phyloP scores from a whole-genome alignment of 2,329 filamentous ascomycete species.

The Colletotrichum incanum region DNA sequence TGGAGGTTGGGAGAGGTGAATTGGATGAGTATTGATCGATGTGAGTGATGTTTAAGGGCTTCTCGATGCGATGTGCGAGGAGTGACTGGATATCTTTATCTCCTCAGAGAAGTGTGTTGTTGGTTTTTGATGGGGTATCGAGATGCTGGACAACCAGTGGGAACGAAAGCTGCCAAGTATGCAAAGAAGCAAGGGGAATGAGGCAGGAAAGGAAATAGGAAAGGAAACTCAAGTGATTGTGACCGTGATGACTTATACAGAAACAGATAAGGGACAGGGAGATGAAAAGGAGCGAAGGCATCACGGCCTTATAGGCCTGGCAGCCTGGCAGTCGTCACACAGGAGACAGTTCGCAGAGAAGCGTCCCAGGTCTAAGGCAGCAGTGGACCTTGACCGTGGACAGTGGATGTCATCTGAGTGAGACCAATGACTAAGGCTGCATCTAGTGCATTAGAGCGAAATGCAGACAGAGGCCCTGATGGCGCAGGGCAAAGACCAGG shows the following conservation, averaged over 20 bases:
- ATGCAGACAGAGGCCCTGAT: conserved; percentile 43
- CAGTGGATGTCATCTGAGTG: conserved; percentile 42
- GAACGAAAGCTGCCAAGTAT: conserved; percentile 36
- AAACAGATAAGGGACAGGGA: conserved; percentile 35
- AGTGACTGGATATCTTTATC: conserved; percentile 35
- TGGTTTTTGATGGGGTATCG: conserved; percentile 37
- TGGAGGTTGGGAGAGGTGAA: conserved; percentile 45
- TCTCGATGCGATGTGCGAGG: conserved; percentile 13
- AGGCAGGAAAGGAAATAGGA: conserved; percentile 48
- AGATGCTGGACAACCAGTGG: conserved; percentile 19
- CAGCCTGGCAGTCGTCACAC: conserved; percentile 54
- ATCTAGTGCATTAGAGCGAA: conserved; percentile 45
- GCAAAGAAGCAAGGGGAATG: conserved; percentile 41
- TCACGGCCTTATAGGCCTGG: conserved; percentile 70
- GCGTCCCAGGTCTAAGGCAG: conserved; percentile 47
- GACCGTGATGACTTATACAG: conserved; percentile 43
- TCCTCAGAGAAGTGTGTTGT: conserved; percentile 28
- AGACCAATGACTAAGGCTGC: conserved; percentile 46
- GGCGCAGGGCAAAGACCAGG: conserved; percentile 45
- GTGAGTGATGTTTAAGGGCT: not conserved
- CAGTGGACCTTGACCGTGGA: conserved; percentile 40
- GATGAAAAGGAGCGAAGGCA: conserved; percentile 57
- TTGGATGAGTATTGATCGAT: not conserved
- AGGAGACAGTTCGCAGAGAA: conserved; percentile 47
- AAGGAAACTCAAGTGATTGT: conserved; percentile 46